Percentiles rank a stretch among this genome's conserved stretches.
These are phyloP conservation scores for Entophlyctis luteolus DNA, from an alignment of 192 early-diverging fungal genomes.

Conservation along the genomic window DNA sequence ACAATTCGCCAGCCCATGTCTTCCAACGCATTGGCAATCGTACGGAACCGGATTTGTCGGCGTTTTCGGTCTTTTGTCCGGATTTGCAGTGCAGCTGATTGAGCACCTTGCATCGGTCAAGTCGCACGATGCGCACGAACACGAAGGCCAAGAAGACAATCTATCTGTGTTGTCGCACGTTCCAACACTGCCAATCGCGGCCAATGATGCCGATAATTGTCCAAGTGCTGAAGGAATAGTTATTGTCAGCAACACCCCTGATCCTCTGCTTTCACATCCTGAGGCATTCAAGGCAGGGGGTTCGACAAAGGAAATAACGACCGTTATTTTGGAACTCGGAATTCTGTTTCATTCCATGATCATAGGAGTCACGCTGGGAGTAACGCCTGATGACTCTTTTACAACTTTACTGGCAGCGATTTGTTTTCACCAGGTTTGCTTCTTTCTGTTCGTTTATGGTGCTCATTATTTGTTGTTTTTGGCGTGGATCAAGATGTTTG, in stretches of 20 bases:
- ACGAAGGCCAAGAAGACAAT: background rate
- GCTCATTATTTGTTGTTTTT: too few relatives aligned
- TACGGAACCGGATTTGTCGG: constrained; percentile 19
- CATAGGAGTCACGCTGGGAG: constrained; percentile 46
- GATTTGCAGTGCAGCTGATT: constrained; percentile 30
- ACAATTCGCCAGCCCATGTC: constrained; percentile 12
- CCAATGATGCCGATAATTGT: background rate
- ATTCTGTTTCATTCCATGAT: constrained; percentile 48
- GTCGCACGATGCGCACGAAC: background rate
- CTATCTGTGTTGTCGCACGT: background rate
- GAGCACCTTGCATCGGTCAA: constrained; percentile 11
- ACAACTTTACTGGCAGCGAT: constrained; percentile 42
- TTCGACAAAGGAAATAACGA: constrained; percentile 23
- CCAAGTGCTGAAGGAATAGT: background rate
- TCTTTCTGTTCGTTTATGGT: constrained; percentile 23
- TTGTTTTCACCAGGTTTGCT: constrained; percentile 50
- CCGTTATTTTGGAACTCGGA: constrained; percentile 42
- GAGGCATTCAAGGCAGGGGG: background rate
- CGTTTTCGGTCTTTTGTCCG: constrained; percentile 29
- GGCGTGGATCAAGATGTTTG: constrained; percentile 41
- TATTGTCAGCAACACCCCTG: background rate
- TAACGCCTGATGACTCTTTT: constrained; percentile 24
- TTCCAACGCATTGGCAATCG: background rate
- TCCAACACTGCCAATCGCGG: background rate
- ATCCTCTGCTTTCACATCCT: background rate